A percentile compares a stretch with the other conserved stretches of the same genome.
These are phyloP conservation scores for Fragaria ananassa DNA, from an alignment of 306 rosid genomes.

Conservation along the genomic window DNA sequence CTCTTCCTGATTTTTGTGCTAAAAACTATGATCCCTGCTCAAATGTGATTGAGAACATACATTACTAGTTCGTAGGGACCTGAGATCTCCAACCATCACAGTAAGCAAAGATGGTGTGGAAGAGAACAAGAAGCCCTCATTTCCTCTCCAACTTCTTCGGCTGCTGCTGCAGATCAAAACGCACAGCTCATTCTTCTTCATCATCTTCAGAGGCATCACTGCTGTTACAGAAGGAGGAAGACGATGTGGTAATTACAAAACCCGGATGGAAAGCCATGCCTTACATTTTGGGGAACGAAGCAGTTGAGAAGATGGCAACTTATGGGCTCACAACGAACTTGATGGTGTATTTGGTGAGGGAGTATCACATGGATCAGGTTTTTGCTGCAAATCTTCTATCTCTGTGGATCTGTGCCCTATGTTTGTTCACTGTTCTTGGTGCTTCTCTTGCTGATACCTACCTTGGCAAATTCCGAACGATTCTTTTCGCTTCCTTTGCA, in stretches of 20 bases:
- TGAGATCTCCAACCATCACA: neutral
- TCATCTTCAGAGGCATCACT: neutral
- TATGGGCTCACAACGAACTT: constrained; percentile 45
- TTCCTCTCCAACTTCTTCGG: neutral
- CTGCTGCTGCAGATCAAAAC: constrained; percentile 9
- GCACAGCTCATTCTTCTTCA: neutral
- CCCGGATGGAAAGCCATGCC: constrained; percentile 17
- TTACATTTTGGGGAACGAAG: constrained; percentile 28
- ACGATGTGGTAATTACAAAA: neutral
- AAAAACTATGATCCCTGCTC: neutral
- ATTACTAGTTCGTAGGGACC: neutral
- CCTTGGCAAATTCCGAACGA: constrained; percentile 40
- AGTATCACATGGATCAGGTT: constrained; percentile 52
- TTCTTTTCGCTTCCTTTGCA: constrained; percentile 38
- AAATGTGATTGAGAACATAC: neutral
- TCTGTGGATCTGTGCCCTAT: constrained; percentile 34
- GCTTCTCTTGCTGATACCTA: constrained; percentile 45
- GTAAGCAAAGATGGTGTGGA: neutral
- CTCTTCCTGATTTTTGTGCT: neutral
- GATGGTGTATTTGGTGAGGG: constrained; percentile 43
- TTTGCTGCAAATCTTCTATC: constrained; percentile 40
- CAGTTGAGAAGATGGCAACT: constrained; percentile 49
- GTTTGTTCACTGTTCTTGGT: constrained; percentile 36
- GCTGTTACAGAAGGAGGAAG: neutral
- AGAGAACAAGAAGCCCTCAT: neutral